phyloP scores from a whole-genome alignment of 441 rosid genomes.

The Aleurites moluccanus region DNA sequence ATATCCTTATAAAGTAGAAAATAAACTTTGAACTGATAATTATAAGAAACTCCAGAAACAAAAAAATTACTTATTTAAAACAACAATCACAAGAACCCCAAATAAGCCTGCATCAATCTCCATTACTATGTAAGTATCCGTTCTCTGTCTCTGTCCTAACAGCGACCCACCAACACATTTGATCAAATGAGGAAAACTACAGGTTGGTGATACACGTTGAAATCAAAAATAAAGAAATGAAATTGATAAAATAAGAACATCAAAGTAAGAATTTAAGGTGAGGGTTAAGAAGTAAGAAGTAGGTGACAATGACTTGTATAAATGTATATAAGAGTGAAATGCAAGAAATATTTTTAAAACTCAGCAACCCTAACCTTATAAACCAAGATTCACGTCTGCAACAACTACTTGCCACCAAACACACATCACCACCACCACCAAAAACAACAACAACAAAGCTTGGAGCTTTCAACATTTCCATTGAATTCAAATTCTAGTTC shows the following conservation, averaged over 20 bases:
- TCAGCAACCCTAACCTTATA: slow-evolving; percentile 39
- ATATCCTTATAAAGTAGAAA: not conserved
- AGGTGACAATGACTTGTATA: slow-evolving; percentile 37
- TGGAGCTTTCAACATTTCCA: slow-evolving; percentile 4
- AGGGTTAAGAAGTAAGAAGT: slow-evolving; percentile 44
- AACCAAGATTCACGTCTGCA: slow-evolving; percentile 36
- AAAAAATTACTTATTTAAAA: not conserved
- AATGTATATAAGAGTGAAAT: slow-evolving; percentile 44
- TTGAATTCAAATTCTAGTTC: slow-evolving; percentile 1
- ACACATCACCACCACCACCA: not conserved
- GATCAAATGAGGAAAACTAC: slow-evolving; percentile 26
- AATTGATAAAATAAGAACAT: slow-evolving; percentile 31
- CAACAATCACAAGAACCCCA: slow-evolving; percentile 10
- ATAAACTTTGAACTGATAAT: slow-evolving; percentile 12
- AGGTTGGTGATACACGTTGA: slow-evolving; percentile 33
- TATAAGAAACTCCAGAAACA: slow-evolving; percentile 13
- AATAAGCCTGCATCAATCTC: slow-evolving; percentile 11
- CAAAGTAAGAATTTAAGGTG: slow-evolving; percentile 47
- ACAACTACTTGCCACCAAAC: slow-evolving; percentile 57
- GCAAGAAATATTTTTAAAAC: slow-evolving; percentile 45
- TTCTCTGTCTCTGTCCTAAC: slow-evolving; percentile 25
- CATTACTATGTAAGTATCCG: not conserved
- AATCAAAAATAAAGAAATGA: slow-evolving; percentile 25
- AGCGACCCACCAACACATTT: slow-evolving; percentile 41
- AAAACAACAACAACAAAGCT: slow-evolving; percentile 17